phyloP scores from a whole-genome alignment of 345 rosid species.

The Gossypium turneri region DNA sequence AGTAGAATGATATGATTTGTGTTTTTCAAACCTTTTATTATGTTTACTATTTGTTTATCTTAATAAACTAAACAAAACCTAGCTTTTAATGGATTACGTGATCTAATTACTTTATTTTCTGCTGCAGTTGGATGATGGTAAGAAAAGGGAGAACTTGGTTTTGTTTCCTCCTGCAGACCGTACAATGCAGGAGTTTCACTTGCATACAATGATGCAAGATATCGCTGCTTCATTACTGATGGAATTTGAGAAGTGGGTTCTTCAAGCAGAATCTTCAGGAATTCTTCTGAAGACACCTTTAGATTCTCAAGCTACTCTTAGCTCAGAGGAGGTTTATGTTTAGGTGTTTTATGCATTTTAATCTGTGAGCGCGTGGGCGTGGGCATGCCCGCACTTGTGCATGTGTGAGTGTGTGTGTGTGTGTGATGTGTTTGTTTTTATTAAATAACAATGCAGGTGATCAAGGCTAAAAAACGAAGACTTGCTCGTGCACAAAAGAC shows the following conservation, averaged over 20 bases:
- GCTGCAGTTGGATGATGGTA: slow-evolving; percentile 78
- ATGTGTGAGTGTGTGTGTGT: no score
- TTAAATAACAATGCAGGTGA: slow-evolving; percentile 53
- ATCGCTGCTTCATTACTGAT: slow-evolving; percentile 83
- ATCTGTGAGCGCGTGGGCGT: neutral
- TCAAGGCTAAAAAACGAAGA: slow-evolving; percentile 94
- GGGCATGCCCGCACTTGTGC: no score
- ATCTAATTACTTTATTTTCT: slow-evolving; percentile 37
- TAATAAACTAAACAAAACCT: neutral
- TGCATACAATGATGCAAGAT: slow-evolving; percentile 98
- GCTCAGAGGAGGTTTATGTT: slow-evolving; percentile 97
- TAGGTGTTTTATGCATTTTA: slow-evolving; percentile 83
- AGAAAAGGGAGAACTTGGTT: slow-evolving; percentile 56
- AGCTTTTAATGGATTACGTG: neutral
- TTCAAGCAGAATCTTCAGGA: slow-evolving; percentile 87
- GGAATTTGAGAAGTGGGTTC: slow-evolving; percentile 97
- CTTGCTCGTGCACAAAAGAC: slow-evolving; percentile 96
- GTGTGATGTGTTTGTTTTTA: slow-evolving; percentile 23
- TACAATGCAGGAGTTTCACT: slow-evolving; percentile 78
- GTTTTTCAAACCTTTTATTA: neutral
- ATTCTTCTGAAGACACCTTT: slow-evolving; percentile 94
- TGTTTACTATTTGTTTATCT: neutral
- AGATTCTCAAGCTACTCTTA: slow-evolving; percentile 97
- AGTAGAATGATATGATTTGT: neutral
- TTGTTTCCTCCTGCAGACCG: slow-evolving; percentile 90